Conservation (phyloP, 495 filamentous ascomycete genomes). For the Neurospora sp. region DNA sequence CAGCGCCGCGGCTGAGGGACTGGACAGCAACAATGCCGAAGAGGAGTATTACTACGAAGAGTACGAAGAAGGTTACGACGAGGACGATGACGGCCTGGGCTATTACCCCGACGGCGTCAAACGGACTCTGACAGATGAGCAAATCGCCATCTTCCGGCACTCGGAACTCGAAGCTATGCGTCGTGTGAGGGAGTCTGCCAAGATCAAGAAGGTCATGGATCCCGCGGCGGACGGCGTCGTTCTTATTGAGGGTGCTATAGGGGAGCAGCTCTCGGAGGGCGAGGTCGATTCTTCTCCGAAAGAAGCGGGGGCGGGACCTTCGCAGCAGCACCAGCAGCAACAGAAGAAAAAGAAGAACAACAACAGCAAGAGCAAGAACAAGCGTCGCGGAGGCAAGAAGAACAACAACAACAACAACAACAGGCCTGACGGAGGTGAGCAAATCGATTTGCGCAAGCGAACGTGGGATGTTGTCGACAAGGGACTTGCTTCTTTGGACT, state of each 20-base stretch:
- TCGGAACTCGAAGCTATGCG: conserved; percentile 73
- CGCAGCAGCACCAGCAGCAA: conserved; percentile 9
- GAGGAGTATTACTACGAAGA: conserved; percentile 5
- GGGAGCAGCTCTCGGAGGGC: conserved; percentile 16
- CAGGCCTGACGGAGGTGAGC: conserved; percentile 31
- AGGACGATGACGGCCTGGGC: conserved; percentile 60
- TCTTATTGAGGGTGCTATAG: background rate
- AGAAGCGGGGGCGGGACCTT: conserved; percentile 6
- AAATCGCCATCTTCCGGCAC: conserved; percentile 83
- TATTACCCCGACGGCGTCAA: conserved; percentile 86
- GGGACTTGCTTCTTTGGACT: conserved; percentile 41
- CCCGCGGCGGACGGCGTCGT: conserved; percentile 6
- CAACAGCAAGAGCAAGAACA: background rate
- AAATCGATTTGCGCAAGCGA: conserved; percentile 46
- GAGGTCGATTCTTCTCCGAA: conserved; percentile 19
- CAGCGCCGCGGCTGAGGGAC: background rate
- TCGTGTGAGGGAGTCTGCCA: conserved; percentile 28
- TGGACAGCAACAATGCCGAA: background rate
- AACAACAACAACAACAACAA: conserved; percentile 17
- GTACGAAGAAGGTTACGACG: conserved; percentile 25
- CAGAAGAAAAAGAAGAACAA: conserved; percentile 16
- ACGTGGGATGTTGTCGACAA: conserved; percentile 48
- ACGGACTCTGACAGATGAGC: conserved; percentile 83
- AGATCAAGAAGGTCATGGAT: conserved; percentile 8
- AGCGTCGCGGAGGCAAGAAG: conserved; percentile 14